A percentile compares a stretch with the other conserved stretches of the same genome.
phyloP scores from a whole-genome alignment of 208 protist species.

The Leishmania amazonensis region DNA sequence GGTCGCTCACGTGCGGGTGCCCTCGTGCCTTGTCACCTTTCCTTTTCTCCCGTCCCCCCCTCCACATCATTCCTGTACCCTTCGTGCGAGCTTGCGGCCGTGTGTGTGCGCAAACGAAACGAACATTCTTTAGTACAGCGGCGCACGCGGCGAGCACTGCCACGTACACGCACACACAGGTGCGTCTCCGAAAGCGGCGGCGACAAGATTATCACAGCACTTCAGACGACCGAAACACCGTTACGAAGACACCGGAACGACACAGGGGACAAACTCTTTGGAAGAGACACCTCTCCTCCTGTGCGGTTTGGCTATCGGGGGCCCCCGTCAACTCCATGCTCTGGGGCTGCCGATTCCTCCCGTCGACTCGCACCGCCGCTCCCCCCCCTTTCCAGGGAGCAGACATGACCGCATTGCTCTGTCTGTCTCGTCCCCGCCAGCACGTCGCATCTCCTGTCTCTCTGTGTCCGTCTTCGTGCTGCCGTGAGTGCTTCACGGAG shows the following conservation, averaged over 20 bases:
- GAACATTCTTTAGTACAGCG: not conserved
- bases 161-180: not conserved
- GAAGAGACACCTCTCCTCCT: not conserved
- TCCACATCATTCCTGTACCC: not conserved
- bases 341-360: not conserved
- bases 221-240: not conserved
- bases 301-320: not conserved
- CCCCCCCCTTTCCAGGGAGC: not conserved
- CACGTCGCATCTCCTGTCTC: too few species aligned
- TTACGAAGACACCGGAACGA: not conserved
- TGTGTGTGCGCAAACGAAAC: not conserved
- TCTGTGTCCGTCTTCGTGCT: not conserved
- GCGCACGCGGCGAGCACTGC: not conserved
- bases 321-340: not conserved
- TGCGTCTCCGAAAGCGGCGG: not conserved
- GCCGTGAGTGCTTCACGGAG: not conserved
- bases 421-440: too few species aligned
- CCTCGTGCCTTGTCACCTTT: not conserved
- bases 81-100: not conserved
- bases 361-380: not conserved
- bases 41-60: not conserved
- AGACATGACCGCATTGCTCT: not conserved
- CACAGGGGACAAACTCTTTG: not conserved
- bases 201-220: not conserved
- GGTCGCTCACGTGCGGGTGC: not conserved